A percentile compares a stretch with the other conserved stretches of the same genome.
These are phyloP conservation scores for Polygonum aviculare DNA, from an alignment of 148 eudicot genomes.

Conservation along the genomic window DNA sequence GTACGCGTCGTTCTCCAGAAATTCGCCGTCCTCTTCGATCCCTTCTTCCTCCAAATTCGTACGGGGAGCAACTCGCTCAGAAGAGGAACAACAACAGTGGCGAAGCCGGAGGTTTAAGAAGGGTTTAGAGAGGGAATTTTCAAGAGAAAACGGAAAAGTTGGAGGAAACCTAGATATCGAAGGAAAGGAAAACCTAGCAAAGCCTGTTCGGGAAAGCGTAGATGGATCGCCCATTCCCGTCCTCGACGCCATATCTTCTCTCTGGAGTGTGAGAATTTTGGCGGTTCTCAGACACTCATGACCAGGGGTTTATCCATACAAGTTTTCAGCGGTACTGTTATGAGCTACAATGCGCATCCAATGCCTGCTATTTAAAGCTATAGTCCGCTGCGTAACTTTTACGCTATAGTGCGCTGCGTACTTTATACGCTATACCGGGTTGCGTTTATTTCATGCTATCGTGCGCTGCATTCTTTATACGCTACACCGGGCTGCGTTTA, in stretches of 20 bases:
- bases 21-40: constrained; percentile 15
- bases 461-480: too few species aligned
- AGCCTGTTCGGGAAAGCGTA: neutral
- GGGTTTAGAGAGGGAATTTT: constrained; percentile 11
- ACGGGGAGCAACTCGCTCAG: neutral
- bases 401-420: neutral
- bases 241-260: constrained; percentile 5
- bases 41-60: constrained; percentile 3
- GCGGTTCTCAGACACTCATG: neutral
- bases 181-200: neutral
- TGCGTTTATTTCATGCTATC: too few species aligned
- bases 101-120: constrained; percentile 18
- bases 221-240: constrained; percentile 1
- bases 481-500: too few species aligned
- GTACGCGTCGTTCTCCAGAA: constrained; percentile 26
- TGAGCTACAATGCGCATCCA: neutral
- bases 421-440: too few species aligned
- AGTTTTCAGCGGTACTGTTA: neutral
- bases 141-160: constrained; percentile 1
- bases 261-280: neutral
- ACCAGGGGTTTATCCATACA: constrained; percentile 1
- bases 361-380: too few species aligned
- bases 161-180: constrained; percentile 2
- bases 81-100: constrained; percentile 12
- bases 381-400: neutral